These are phyloP conservation scores for Moricandia moricandioides DNA, from an alignment of 345 rosid genomes.

Conservation along the genomic window DNA sequence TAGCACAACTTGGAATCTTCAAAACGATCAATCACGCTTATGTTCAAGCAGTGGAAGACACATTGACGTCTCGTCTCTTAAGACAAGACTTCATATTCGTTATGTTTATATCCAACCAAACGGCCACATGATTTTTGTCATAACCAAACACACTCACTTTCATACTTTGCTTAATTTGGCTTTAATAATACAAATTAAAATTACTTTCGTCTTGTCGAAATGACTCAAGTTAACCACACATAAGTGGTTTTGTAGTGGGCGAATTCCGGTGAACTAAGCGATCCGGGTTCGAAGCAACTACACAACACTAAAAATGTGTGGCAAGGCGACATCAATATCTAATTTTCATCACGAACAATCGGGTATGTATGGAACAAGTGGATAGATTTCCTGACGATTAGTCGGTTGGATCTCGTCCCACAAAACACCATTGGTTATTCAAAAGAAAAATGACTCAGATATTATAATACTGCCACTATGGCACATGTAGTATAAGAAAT, in stretches of 20 bases:
- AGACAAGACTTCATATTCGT: conserved; percentile 32
- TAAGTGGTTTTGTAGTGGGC: no score
- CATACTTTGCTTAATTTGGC: neutral
- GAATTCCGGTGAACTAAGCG: no score
- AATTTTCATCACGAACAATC: no score
- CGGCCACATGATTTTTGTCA: neutral
- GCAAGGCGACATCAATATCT: no score
- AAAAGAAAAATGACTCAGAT: neutral
- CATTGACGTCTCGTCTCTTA: conserved; percentile 30
- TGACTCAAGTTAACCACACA: no score
- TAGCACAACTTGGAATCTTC: conserved; percentile 24
- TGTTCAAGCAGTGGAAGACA: conserved; percentile 30
- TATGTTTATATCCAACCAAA: conserved; percentile 24
- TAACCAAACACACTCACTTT: neutral
- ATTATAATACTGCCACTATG: conserved; percentile 3
- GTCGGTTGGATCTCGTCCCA: no score
- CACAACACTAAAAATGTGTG: no score
- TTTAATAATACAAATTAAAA: conserved; percentile 5
- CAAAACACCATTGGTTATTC: no score
- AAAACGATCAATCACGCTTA: conserved; percentile 13
- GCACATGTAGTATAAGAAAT: conserved; percentile 18
- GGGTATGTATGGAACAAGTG: no score
- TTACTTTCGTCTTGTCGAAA: neutral
- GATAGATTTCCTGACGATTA: no score
- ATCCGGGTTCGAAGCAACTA: no score